phyloP scores from a whole-genome alignment of 73 alveolate species.

The Symbiodinium pilosum region DNA sequence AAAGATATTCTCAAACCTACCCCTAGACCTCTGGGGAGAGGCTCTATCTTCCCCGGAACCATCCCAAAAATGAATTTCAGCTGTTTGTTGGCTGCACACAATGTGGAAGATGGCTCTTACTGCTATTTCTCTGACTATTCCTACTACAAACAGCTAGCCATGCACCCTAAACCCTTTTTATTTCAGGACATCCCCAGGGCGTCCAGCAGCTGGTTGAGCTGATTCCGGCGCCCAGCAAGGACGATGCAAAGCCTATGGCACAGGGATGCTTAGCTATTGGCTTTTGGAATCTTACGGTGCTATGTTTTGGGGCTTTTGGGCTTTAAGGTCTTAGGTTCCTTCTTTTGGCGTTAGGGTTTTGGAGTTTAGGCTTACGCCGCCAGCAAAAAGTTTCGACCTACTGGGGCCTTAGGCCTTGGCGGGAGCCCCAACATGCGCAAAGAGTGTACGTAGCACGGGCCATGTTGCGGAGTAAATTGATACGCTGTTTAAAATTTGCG shows the following conservation, averaged over 20 bases:
- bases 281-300: not conserved
- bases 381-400: no score
- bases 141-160: not conserved
- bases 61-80: no score
- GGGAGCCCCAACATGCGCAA: no score
- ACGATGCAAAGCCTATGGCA: conserved; percentile 54
- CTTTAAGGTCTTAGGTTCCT: not conserved
- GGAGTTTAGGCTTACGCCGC: not conserved
- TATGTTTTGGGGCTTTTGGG: not conserved
- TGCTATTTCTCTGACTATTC: not conserved
- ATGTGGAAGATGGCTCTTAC: not conserved
- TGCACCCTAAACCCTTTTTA: not conserved
- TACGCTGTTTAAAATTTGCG: no score
- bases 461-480: no score
- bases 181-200: no score
- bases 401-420: no score
- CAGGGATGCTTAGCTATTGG: not conserved
- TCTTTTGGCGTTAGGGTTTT: not conserved
- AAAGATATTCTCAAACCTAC: no score
- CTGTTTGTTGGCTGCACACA: no score
- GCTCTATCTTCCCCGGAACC: no score
- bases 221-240: conserved; percentile 73
- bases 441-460: no score
- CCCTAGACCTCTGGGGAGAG: no score
- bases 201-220: conserved; percentile 73